Percentiles rank a stretch among this genome's conserved stretches.
Conservation (phyloP, 1,284 basidiomycete species). For the Malassezia pachydermatis region DNA sequence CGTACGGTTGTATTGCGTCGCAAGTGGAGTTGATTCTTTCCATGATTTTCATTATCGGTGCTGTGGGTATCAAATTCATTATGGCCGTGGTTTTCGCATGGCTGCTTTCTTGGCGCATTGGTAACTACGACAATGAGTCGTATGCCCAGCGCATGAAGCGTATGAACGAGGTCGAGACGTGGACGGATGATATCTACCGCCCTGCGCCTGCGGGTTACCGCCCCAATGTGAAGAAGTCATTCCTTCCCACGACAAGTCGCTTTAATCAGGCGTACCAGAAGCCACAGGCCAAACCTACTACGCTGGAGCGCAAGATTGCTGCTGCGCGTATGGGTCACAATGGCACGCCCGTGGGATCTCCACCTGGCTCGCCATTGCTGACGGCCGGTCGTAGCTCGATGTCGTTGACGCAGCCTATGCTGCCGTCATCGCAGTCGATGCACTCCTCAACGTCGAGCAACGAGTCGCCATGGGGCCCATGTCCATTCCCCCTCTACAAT, state of each 20-base stretch:
- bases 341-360: constrained; percentile 49
- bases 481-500: constrained; percentile 77
- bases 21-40: constrained; percentile 88
- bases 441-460: constrained; percentile 33
- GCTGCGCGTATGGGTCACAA: constrained; percentile 4
- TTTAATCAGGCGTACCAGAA: constrained; percentile 49
- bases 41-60: constrained; percentile 92
- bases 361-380: constrained; percentile 65
- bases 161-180: constrained; percentile 81
- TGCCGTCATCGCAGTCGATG: constrained; percentile 25
- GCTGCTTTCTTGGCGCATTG: constrained; percentile 90
- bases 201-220: constrained; percentile 83
- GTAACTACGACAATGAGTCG: constrained; percentile 84
- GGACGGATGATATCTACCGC: constrained; percentile 91
- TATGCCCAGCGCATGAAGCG: constrained; percentile 89
- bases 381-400: constrained; percentile 71
- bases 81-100: constrained; percentile 96
- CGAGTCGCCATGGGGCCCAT: constrained; percentile 35
- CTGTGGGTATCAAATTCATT: constrained; percentile 83
- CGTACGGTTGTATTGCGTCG: constrained; percentile 90
- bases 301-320: constrained; percentile 17
- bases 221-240: constrained; percentile 70
- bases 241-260: constrained; percentile 55
- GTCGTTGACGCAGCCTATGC: constrained; percentile 53
- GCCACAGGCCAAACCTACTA: constrained; percentile 16